phyloP scores from a whole-genome alignment of 2,329 filamentous ascomycete genomes.

The Ramichloridium luteum region DNA sequence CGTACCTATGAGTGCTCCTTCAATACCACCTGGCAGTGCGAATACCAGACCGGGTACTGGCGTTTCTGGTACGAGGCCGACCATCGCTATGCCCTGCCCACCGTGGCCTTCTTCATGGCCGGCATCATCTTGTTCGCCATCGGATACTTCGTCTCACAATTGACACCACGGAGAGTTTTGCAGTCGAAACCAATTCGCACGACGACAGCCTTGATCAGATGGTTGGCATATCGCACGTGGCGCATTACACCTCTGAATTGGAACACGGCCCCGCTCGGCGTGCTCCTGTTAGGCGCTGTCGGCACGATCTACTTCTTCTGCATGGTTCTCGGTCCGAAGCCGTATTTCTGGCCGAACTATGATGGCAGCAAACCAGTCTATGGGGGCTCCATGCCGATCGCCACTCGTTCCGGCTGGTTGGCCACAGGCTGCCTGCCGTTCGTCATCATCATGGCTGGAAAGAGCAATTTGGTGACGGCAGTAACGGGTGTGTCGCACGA shows the following conservation, averaged over 20 bases:
- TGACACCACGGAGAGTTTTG: slow-evolving; percentile 9
- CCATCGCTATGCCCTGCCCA: slow-evolving; percentile 40
- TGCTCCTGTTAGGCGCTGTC: slow-evolving; percentile 28
- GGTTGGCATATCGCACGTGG: slow-evolving; percentile 32
- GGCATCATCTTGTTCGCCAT: slow-evolving; percentile 39
- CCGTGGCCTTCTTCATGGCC: slow-evolving; percentile 41
- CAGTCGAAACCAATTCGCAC: slow-evolving; percentile 12
- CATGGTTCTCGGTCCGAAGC: slow-evolving; percentile 28
- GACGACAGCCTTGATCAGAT: slow-evolving; percentile 27
- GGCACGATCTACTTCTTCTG: slow-evolving; percentile 38
- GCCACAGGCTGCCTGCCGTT: slow-evolving; percentile 41
- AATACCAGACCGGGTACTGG: slow-evolving; percentile 36
- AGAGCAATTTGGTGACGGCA: slow-evolving; percentile 44
- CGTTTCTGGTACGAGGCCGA: slow-evolving; percentile 44
- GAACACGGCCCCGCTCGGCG: slow-evolving; percentile 35
- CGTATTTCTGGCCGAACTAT: slow-evolving; percentile 45
- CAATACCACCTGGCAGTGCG: slow-evolving; percentile 33
- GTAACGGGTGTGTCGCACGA: slow-evolving; percentile 47
- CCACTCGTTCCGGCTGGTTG: slow-evolving; percentile 42
- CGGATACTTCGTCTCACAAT: slow-evolving; percentile 24
- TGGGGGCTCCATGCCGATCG: slow-evolving; percentile 42
- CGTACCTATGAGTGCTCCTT: slow-evolving; percentile 20
- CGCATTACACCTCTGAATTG: slow-evolving; percentile 25
- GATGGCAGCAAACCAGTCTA: slow-evolving; percentile 26
- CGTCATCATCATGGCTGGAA: slow-evolving; percentile 31